These are phyloP conservation scores for Coemansia sp. DNA, from an alignment of 192 early-diverging fungal genomes.

Conservation along the genomic window DNA sequence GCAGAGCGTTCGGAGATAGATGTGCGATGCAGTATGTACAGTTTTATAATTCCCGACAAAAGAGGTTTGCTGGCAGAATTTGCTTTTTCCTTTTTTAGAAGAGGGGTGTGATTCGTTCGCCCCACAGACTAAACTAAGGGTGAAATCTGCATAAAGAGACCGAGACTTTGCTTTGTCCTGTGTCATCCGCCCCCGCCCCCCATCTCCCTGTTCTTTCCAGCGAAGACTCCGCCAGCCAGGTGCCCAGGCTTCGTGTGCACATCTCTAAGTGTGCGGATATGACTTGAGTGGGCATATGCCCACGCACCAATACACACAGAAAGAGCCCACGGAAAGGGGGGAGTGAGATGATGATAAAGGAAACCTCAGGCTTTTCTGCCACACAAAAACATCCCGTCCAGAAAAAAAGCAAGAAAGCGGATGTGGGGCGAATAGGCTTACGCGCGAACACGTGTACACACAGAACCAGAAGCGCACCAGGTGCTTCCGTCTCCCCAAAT, in stretches of 20 bases:
- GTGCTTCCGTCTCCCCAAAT: not conserved
- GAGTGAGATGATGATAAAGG: not conserved
- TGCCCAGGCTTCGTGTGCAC: not conserved
- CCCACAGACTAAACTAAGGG: not conserved
- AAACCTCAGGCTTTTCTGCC: not conserved
- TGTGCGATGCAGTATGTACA: not conserved
- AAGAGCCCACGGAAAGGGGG: not conserved
- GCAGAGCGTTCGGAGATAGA: not conserved
- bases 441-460: not conserved
- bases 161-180: conserved; percentile 3
- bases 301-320: not conserved
- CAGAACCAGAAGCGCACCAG: conserved; percentile 3
- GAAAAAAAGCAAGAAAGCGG: not conserved
- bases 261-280: not conserved
- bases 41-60: not conserved
- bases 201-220: not conserved
- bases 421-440: not conserved
- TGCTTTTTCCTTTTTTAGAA: not conserved
- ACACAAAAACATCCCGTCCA: not conserved
- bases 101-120: not conserved
- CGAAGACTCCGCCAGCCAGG: not conserved
- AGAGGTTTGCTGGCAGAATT: not conserved
- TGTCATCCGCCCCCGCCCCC: not conserved
- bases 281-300: not conserved
- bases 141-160: not conserved